Base-by-base conservation (phyloP, 345 rosid genomes). In the Camelina sativa region DNA sequence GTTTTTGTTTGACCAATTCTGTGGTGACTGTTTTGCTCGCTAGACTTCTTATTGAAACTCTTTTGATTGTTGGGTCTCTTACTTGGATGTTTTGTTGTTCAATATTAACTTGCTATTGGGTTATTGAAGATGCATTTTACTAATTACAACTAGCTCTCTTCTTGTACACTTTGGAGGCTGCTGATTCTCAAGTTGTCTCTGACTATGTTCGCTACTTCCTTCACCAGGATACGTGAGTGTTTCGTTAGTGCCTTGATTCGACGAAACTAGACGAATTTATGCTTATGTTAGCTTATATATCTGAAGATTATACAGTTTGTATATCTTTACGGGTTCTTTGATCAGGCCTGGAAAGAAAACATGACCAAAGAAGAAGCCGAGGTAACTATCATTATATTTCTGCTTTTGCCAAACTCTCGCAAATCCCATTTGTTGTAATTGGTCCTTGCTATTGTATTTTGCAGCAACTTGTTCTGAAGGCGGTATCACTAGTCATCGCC, bases 141-240 rank as follows among this genome's bases (percentile, higher is more conserved):
- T 58, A 28, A 59, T 25, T 59, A 8, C 23, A 5, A 19, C 9
- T 9, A 19, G 38, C 16, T 16, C 20, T 40, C 53, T 15, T n/a
- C 7, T 23, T 60, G 5, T 38, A 43, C 20, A 1, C 16, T 75
- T 68, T 76, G 60, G 79, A 92, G 99, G 99, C 99, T 65, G 99
- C 99, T 5, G 98, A 96, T 88, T 92, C 99, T 69, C 99, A 96
- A 75, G 75, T 85, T 76, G 91, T 96, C 11, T 96, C 99, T 0
- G 99, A 96, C 60, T 92, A 92, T 69, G 98, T 96, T 16, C 92
- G 97, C 12, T 84, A 92, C 85, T 92, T 88, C 69, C 97, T 96
- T 75, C 94, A 96, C 73, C 99, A 96, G 75, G 98, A 92, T 64
- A 96, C 99, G 99, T 95, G n/a, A 83, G 99, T 84, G 47, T 54